Evolutionary conservation across 202 grass and related monocot genomes (phyloP), one percentile per base, ranked within the genome.

Genomic region (Brachypodium distachyon): DNA sequence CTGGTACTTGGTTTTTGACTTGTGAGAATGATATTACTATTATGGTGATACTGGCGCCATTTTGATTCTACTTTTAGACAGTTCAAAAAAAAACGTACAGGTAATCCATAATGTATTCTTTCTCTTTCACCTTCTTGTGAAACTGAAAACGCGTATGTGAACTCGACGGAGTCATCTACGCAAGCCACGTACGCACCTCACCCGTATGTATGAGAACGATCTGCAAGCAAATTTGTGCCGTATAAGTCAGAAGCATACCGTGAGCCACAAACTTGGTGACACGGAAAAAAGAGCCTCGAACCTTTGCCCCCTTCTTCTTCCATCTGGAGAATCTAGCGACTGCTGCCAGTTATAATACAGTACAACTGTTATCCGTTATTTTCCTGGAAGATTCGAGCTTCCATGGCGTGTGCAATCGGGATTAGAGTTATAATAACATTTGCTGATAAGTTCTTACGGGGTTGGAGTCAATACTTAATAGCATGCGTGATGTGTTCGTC

Each of bases 221-320:
- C 16, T 76, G 17, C 13, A 5, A 61, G 10, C 16, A 26, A 81
- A 75, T 43, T 28, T 77, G 62, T 84, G 62, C 38, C 76, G 76
- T 84, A 53, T 57, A 70, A 42, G 76, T 56, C 70, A 57, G 70
- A 83, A n/a, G 67, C 36, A 42, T 68, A 51, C 25, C 67, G 75
- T 74, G 41, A 78, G 52, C 74, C 68, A 79, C 50, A 40, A 74
- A 61, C 51, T 31, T 61, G 9, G 22, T 4, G 70, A 57, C 44
- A 58, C 31, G 5, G 5, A 31, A 63, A 77, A 72, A 67, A 12
- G 68, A 3, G 25, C 0, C 11, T 60, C 76, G 65, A 69, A 47
- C 32, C 74, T 65, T 79, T 58, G 6, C 31, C 42, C 31, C 36
- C n/a, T 18, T 0, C 3, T n/a, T n/a, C 47, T 46, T 41, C 29